phyloP scores from a whole-genome alignment of 345 rosid species.

The Camelina neglecta region DNA sequence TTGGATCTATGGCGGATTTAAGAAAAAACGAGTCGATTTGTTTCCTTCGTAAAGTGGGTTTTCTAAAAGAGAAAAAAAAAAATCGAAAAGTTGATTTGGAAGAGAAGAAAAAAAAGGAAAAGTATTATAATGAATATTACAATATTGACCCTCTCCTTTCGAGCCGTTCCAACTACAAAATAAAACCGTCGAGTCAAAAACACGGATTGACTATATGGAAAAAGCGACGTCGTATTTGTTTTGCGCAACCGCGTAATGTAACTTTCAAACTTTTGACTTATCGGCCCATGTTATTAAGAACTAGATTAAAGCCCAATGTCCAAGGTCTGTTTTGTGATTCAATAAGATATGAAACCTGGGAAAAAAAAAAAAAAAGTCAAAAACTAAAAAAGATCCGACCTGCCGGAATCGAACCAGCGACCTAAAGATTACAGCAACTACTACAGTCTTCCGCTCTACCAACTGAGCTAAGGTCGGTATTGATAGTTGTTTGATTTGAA shows the following conservation, averaged over 20 bases:
- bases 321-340: not conserved
- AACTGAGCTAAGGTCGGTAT: slow-evolving; percentile 83
- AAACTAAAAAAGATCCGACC: not conserved
- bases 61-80: not conserved
- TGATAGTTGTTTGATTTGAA: fast-evolving
- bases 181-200: slow-evolving; percentile 38
- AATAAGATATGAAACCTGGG: not conserved
- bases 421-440: slow-evolving; percentile 26
- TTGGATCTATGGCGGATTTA: slow-evolving; percentile 44
- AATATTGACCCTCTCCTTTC: slow-evolving; percentile 7
- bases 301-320: not conserved
- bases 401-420: slow-evolving; percentile 33
- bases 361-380: not conserved
- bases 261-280: not conserved
- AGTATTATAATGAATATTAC: not conserved
- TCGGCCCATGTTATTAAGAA: slow-evolving; percentile 1
- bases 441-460: slow-evolving; percentile 94
- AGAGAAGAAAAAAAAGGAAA: too few species aligned
- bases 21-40: slow-evolving; percentile 27
- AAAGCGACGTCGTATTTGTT: slow-evolving; percentile 3
- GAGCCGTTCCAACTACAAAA: slow-evolving; percentile 8
- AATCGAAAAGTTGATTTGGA: too few species aligned
- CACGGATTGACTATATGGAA: not conserved
- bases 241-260: slow-evolving; percentile 22
- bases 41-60: slow-evolving; percentile 43